phyloP scores from a whole-genome alignment of 1,284 basidiomycete genomes.

The Peniophora sp. region DNA sequence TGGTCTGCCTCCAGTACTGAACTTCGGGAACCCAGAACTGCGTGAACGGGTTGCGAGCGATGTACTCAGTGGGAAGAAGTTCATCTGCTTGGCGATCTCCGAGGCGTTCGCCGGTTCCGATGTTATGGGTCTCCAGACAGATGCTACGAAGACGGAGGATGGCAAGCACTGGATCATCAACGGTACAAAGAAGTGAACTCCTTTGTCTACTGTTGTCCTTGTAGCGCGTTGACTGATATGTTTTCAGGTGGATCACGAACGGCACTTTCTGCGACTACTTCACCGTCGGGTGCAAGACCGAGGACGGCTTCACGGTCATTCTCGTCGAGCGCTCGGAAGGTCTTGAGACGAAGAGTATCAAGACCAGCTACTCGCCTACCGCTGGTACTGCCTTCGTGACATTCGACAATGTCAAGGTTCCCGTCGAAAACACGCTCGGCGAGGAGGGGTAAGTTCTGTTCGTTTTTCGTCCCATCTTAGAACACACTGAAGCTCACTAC shows the following conservation, averaged over 20 bases:
- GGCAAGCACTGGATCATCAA: slow-evolving; percentile 84
- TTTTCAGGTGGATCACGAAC: slow-evolving; percentile 13
- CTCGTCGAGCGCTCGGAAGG: slow-evolving; percentile 72
- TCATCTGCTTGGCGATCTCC: slow-evolving; percentile 63
- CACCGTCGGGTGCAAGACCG: slow-evolving; percentile 55
- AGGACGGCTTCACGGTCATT: slow-evolving; percentile 80
- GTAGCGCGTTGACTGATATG: slow-evolving; percentile 29
- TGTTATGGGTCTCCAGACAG: slow-evolving; percentile 77
- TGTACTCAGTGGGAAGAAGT: slow-evolving; percentile 74
- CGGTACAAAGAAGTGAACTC: slow-evolving; percentile 78
- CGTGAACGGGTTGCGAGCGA: slow-evolving; percentile 72
- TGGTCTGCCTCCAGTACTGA: slow-evolving; percentile 73
- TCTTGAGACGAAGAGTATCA: slow-evolving; percentile 81
- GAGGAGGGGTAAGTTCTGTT: slow-evolving; percentile 76
- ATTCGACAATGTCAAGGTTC: slow-evolving; percentile 83
- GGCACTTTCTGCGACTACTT: slow-evolving; percentile 30
- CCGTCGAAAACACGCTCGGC: slow-evolving; percentile 81
- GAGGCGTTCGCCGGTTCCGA: slow-evolving; percentile 87
- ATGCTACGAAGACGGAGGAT: slow-evolving; percentile 77
- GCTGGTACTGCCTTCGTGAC: slow-evolving; percentile 84
- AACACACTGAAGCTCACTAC: background rate
- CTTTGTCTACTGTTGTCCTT: slow-evolving; percentile 19
- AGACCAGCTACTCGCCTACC: slow-evolving; percentile 72
- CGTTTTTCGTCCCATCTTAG: slow-evolving; percentile 79
- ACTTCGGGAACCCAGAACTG: slow-evolving; percentile 75